phyloP scores from a whole-genome alignment of 768 basidiomycete species.

The Galerina marginata region DNA sequence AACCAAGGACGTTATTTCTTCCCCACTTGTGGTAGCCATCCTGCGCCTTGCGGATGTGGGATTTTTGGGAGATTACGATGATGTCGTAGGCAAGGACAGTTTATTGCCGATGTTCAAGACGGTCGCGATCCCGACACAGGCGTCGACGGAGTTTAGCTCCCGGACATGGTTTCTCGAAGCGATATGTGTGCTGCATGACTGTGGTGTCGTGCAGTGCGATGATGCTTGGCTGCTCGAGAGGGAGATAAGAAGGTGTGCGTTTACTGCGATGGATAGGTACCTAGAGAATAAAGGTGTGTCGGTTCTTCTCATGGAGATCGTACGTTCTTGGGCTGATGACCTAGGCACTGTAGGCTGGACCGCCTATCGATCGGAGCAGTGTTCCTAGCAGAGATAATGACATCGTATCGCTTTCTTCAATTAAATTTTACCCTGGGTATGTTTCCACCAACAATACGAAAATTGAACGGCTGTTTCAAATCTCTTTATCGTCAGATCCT shows the following conservation, averaged over 20 bases:
- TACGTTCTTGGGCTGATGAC: slow-evolving; percentile 1
- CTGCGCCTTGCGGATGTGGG: slow-evolving; percentile 46
- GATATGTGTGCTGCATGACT: slow-evolving; percentile 52
- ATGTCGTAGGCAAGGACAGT: slow-evolving; percentile 47
- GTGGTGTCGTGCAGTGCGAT: slow-evolving; percentile 51
- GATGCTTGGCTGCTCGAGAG: slow-evolving; percentile 54
- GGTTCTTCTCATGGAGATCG: background rate
- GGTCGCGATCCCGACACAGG: slow-evolving; percentile 41
- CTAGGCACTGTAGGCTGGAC: slow-evolving; percentile 35
- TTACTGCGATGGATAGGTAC: slow-evolving; percentile 55
- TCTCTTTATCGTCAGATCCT: background rate
- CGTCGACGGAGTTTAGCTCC: slow-evolving; percentile 46
- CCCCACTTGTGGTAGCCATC: slow-evolving; percentile 49
- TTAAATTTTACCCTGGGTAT: background rate
- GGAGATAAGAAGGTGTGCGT: slow-evolving; percentile 51
- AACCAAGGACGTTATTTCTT: slow-evolving; percentile 41
- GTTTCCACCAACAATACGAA: background rate
- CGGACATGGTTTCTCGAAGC: slow-evolving; percentile 55
- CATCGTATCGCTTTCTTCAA: too few relatives aligned
- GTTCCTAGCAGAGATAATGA: slow-evolving; percentile 23
- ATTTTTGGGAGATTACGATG: slow-evolving; percentile 48
- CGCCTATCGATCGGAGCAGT: slow-evolving; percentile 36
- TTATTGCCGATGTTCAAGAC: slow-evolving; percentile 49
- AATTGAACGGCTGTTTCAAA: background rate
- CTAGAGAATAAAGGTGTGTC: slow-evolving; percentile 47